Base-by-base conservation (phyloP, 768 basidiomycete genomes). In the Leccinum broughii region DNA sequence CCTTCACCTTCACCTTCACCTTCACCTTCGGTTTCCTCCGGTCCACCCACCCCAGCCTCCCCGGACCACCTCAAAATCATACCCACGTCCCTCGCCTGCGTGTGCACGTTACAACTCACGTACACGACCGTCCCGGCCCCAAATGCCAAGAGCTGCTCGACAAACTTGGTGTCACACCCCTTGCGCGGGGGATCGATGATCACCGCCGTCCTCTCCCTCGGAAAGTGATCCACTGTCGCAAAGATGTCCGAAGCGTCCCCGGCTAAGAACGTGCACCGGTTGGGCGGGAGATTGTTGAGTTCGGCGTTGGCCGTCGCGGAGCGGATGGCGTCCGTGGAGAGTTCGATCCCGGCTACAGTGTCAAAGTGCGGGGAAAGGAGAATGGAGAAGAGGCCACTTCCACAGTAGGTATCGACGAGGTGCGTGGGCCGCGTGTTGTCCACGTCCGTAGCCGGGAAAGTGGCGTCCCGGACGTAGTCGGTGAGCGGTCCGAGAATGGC, bases 401-500 rank as follows among this genome's bases (percentile, higher is more conserved):
- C 94, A 71, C 94, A 98, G 75, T 96, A 96, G 3, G 95, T 87
- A 71, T 99, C 96, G 32, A 99, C 93, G 50, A 98, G 88, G 74
- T 96, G 95, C 0, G 91, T 94, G 1, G 85, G 86, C 26, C 22
- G 44, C 17, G 44, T 39, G 57, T 34, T 34, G 22, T 50, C 62
- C 54, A 68, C 55, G 17, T 69, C 57, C 20, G 73, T 72, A 68
- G 14, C 30, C 5, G 75, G 76, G 67, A 87, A 85, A 67, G 95
- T 86, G 56, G 89, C 85, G 30, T 88, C 83, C 49, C 82, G 81
- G 57, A 96, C 93, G 76, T 95, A 93, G 61, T 83, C 71, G n/a
- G 91, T 90, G 54, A 99, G 82, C 0, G 92, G 87, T 6, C 86
- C 80, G 30, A 98, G 84, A 41, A 96, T 90, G 7, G 92, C 86